Conservation (phyloP, 805 yeast genomes). For the Candida chilensis region DNA sequence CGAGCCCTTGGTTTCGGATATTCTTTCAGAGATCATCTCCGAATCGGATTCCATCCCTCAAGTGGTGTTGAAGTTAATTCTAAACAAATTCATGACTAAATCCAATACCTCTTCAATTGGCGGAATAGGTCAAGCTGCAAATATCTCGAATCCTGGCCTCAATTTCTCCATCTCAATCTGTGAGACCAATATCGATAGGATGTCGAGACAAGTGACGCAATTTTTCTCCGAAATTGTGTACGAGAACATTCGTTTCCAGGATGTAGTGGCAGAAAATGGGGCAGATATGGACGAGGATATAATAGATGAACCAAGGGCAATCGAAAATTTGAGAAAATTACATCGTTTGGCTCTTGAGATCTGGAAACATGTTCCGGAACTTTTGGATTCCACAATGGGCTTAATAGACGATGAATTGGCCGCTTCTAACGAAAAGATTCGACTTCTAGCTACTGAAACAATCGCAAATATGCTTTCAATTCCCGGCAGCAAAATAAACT, state of each 20-base stretch:
- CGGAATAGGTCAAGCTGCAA: slow-evolving; percentile 14
- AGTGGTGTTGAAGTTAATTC: slow-evolving; percentile 48
- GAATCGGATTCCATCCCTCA: slow-evolving; percentile 62
- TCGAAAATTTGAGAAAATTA: slow-evolving; percentile 44
- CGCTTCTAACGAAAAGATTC: slow-evolving; percentile 55
- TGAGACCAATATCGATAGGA: slow-evolving; percentile 57
- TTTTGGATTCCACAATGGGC: slow-evolving; percentile 66
- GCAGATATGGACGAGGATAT: slow-evolving; percentile 10
- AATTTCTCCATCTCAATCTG: slow-evolving; percentile 61
- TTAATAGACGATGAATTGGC: slow-evolving; percentile 71
- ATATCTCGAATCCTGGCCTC: slow-evolving; percentile 47
- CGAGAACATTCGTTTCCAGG: slow-evolving; percentile 25
- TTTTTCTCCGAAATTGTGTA: slow-evolving; percentile 70
- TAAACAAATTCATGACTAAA: slow-evolving; percentile 46
- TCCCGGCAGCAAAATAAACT: slow-evolving; percentile 42
- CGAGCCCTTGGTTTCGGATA: slow-evolving; percentile 56
- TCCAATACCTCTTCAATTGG: slow-evolving; percentile 6
- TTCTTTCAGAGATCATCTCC: slow-evolving; percentile 65
- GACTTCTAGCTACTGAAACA: slow-evolving; percentile 64
- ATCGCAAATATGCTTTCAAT: slow-evolving; percentile 56
- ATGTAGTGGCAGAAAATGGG: slow-evolving; percentile 11
- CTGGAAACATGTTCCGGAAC: slow-evolving; percentile 75
- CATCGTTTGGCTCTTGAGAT: slow-evolving; percentile 57
- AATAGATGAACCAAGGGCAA: slow-evolving; percentile 9
- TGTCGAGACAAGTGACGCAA: slow-evolving; percentile 70